Evolutionary conservation across 768 basidiomycete species (phyloP).

Genomic region (Panaeolus cyanescens): DNA sequence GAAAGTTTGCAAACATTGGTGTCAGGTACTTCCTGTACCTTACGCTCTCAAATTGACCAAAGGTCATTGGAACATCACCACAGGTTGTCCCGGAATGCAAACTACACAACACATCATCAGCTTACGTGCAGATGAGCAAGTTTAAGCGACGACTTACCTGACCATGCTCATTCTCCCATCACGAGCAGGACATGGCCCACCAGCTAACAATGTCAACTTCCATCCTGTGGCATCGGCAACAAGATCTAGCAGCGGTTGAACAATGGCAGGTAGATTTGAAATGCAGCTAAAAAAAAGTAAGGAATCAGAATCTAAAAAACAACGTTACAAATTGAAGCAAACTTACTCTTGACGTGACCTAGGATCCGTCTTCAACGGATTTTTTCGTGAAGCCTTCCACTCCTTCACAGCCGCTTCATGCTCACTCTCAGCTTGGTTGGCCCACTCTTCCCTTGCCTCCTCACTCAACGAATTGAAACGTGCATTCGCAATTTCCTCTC

Average conservation of each 20-base stretch:
- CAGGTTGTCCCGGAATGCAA: conserved; percentile 15
- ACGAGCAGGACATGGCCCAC: conserved; percentile 13
- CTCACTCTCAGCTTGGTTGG: not conserved
- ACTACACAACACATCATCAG: conserved; percentile 1
- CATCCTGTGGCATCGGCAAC: conserved; percentile 7
- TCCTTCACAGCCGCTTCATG: not conserved
- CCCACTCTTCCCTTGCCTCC: too few relatives aligned
- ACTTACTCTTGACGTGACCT: conserved; percentile 10
- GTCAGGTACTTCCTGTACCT: conserved; percentile 12
- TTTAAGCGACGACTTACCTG: conserved; percentile 1
- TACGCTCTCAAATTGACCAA: conserved; percentile 5
- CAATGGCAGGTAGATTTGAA: not conserved
- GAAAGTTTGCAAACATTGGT: conserved; percentile 9
- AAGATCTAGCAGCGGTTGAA: conserved; percentile 10
- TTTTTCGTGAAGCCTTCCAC: not conserved
- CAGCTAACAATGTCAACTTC: conserved; percentile 10
- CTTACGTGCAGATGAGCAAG: not conserved
- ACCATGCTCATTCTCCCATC: conserved; percentile 11
- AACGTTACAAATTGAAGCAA: not conserved
- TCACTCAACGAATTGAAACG: too few relatives aligned
- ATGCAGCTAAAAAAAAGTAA: conserved; percentile 4
- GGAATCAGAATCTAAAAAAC: not conserved
- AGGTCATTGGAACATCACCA: conserved; percentile 18
- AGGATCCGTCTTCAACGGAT: not conserved
- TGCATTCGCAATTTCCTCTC: too few relatives aligned